phyloP scores from a whole-genome alignment of 257 asterid genomes.

The Solanum ossicruentum region DNA sequence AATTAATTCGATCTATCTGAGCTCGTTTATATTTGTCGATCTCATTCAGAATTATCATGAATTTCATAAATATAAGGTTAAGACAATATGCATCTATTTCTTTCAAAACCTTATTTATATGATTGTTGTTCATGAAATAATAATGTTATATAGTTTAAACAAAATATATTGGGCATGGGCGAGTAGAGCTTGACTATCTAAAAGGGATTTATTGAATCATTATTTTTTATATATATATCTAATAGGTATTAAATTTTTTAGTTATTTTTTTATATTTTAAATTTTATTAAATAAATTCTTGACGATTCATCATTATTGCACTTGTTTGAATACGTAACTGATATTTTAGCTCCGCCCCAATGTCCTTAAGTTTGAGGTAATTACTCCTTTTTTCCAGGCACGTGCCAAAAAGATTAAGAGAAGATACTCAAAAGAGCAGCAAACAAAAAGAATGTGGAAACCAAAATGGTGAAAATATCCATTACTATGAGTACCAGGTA shows the following conservation, averaged over 20 bases:
- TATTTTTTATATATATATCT: background rate
- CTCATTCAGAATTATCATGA: background rate
- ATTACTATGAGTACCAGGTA: background rate
- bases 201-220: too few relatives aligned
- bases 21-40: background rate
- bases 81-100: background rate
- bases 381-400: background rate
- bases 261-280: background rate
- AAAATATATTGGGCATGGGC: too few relatives aligned
- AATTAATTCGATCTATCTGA: background rate
- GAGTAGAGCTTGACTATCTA: too few relatives aligned
- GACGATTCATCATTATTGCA: background rate
- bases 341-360: background rate
- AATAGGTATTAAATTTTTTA: background rate
- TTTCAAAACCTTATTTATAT: background rate
- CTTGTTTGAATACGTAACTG: background rate
- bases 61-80: background rate
- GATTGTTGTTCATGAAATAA: too few relatives aligned
- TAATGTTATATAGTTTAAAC: too few relatives aligned
- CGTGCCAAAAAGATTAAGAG: background rate
- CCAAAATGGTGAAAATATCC: background rate
- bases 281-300: background rate
- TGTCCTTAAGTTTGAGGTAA: too few relatives aligned
- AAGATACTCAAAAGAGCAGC: background rate
- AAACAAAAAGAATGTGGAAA: background rate